phyloP scores from a whole-genome alignment of 2,329 filamentous ascomycete genomes.

The Penicillium nordicum region DNA sequence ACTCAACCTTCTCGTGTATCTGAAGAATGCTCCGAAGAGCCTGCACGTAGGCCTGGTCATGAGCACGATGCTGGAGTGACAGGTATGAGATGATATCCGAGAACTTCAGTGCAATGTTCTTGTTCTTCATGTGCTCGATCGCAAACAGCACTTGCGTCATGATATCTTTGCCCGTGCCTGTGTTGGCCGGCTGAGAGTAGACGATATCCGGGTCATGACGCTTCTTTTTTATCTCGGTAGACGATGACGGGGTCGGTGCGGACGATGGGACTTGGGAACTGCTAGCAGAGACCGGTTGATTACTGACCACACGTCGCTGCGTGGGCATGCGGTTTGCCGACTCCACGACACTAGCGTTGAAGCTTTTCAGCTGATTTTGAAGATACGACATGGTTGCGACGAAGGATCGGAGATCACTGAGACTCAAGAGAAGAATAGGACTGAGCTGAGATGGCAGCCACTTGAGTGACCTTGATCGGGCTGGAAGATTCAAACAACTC shows the following conservation, averaged over 20 bases:
- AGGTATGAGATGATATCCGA: slow-evolving; percentile 77
- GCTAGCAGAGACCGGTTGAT: slow-evolving; percentile 56
- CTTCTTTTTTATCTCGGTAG: slow-evolving; percentile 53
- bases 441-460: neutral
- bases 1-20: slow-evolving; percentile 61
- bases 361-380: slow-evolving; percentile 62
- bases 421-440: slow-evolving; percentile 5
- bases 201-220: slow-evolving; percentile 55
- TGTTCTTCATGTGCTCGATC: slow-evolving; percentile 74
- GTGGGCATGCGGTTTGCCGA: slow-evolving; percentile 62
- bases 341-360: slow-evolving; percentile 60
- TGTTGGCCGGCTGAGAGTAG: slow-evolving; percentile 74
- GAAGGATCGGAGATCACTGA: neutral
- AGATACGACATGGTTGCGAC: slow-evolving; percentile 58
- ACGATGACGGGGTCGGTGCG: slow-evolving; percentile 31
- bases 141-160: slow-evolving; percentile 87
- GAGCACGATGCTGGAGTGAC: slow-evolving; percentile 62
- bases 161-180: slow-evolving; percentile 72
- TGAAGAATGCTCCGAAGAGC: slow-evolving; percentile 67
- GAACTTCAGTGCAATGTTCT: slow-evolving; percentile 66
- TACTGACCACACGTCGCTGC: slow-evolving; percentile 49
- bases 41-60: slow-evolving; percentile 57
- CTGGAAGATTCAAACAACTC: neutral
- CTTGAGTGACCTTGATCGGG: slow-evolving; percentile 6
- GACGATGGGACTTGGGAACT: slow-evolving; percentile 49